Base-by-base conservation (phyloP, 1,284 basidiomycete genomes). In the Leccinum griseonigrum region DNA sequence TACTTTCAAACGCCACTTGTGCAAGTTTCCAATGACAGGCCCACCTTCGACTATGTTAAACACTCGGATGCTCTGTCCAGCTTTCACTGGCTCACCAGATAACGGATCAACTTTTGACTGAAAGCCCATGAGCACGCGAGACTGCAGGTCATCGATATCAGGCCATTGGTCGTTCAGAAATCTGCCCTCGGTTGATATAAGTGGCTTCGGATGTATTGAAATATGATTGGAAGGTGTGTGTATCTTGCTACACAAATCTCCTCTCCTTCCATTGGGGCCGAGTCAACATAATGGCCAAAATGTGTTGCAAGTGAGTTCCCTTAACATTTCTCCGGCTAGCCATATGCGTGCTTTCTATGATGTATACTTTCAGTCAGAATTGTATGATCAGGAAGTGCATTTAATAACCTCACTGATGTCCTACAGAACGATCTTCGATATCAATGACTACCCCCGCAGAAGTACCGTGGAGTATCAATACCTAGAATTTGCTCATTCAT, bases 1-100 rank as follows among this genome's bases (percentile, higher is more conserved):
- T 54, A 56, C 26, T 55, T 16, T 51, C 10, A 8, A 54, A 57
- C 31, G 36, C 66, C 63, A 69, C 53, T 36, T 18, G 28, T 0
- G 7, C 51, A 55, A 14, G 31, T 38, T 31, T 22, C 32, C 10
- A 26, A 18, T 34, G 7, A 10, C 32, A 53, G 22, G 28, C 43
- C 10, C 9, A 14, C 14, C 32, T 18, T 6, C 13, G 18, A 9
- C 36, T 22, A 16, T 58, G 36, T 50, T 29, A 13, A 11, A 32
- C n/a, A 4, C 50, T 43, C 13, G 22, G 18, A 7, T 18, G 16
- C 34, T 11, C 26, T 54, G 8, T 7, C 10, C 28, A 11, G 10
- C 31, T 13, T n/a, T 9, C 7, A 7, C 13, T 40, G 14, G 43
- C 14, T 34, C 29, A 31, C 18, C 9, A 16, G 16, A 9, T 28